Evolutionary conservation across 2,329 filamentous ascomycete species (phyloP).

Genomic region (Graphilbum fragrans): DNA sequence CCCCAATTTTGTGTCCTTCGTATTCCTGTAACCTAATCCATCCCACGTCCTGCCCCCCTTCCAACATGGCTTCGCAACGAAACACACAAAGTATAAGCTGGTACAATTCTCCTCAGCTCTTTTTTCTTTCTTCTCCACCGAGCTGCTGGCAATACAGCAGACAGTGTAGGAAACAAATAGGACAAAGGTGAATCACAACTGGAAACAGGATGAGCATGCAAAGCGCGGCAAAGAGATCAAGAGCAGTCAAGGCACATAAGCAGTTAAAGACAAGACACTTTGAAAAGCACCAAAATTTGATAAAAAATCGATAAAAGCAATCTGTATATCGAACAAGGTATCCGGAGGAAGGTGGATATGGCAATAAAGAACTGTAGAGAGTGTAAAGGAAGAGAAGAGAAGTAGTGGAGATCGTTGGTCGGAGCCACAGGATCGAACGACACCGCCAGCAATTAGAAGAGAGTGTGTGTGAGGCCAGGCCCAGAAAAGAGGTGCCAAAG

Average conservation of each 20-base stretch:
- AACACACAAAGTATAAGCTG: too few species aligned
- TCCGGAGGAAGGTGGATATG: constrained; percentile 12
- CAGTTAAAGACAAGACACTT: not conserved
- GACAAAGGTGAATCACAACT: too few species aligned
- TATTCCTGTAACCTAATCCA: too few species aligned
- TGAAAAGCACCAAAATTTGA: not conserved
- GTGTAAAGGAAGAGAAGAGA: constrained; percentile 14
- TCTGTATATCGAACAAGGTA: constrained; percentile 33
- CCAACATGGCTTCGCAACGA: too few species aligned
- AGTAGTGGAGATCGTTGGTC: constrained; percentile 2
- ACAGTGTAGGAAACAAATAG: too few species aligned
- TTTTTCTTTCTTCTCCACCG: too few species aligned
- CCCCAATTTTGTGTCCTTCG: too few species aligned
- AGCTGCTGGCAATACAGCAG: too few species aligned
- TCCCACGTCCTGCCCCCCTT: too few species aligned
- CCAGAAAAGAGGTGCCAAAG: constrained; percentile 26
- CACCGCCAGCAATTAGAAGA: constrained; percentile 22
- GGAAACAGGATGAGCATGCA: not conserved
- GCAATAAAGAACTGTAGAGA: not conserved
- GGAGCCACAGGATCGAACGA: constrained; percentile 7
- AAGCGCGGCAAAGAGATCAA: not conserved
- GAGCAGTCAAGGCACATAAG: not conserved
- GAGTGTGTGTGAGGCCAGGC: constrained; percentile 2
- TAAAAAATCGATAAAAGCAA: constrained; percentile 8
- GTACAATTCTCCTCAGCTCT: too few species aligned